These are phyloP conservation scores for Phyllosticta citrichinensis DNA, from an alignment of 2,329 filamentous ascomycete species.

Conservation along the genomic window DNA sequence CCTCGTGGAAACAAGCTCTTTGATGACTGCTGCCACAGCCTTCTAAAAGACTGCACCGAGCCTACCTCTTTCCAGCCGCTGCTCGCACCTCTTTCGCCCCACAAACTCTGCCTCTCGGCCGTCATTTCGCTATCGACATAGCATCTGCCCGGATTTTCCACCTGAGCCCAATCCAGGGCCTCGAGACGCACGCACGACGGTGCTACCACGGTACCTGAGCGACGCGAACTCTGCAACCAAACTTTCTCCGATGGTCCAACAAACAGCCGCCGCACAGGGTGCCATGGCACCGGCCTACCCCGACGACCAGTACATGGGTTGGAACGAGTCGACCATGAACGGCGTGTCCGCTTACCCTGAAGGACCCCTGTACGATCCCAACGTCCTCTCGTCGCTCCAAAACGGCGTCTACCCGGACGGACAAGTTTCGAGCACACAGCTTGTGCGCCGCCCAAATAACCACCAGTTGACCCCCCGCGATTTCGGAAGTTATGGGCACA, in stretches of 20 bases:
- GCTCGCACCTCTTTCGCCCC: background rate
- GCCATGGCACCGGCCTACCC: conserved; percentile 7
- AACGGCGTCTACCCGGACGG: conserved; percentile 16
- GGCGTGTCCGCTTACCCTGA: conserved; percentile 26
- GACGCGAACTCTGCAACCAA: background rate
- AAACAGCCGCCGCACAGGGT: background rate
- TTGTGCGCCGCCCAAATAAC: conserved; percentile 37
- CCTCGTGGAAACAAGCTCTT: background rate
- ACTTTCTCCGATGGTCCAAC: background rate
- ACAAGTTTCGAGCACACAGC: conserved; percentile 27
- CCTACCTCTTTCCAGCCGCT: background rate
- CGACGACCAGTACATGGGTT: conserved; percentile 26
- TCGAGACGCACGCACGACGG: background rate
- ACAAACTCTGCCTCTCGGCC: background rate
- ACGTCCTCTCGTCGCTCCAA: conserved; percentile 10
- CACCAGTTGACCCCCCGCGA: conserved; percentile 34
- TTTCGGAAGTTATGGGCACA: conserved; percentile 9
- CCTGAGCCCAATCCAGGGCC: background rate
- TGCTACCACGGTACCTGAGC: background rate
- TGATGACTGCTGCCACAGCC: background rate
- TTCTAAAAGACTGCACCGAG: background rate
- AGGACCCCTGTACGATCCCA: conserved; percentile 26
- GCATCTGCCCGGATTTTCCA: background rate
- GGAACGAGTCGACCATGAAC: conserved; percentile 21
- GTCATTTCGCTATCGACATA: background rate